These are phyloP conservation scores for Colletotrichum gloeosporioides DNA, from an alignment of 2,329 filamentous ascomycete genomes.

Conservation along the genomic window DNA sequence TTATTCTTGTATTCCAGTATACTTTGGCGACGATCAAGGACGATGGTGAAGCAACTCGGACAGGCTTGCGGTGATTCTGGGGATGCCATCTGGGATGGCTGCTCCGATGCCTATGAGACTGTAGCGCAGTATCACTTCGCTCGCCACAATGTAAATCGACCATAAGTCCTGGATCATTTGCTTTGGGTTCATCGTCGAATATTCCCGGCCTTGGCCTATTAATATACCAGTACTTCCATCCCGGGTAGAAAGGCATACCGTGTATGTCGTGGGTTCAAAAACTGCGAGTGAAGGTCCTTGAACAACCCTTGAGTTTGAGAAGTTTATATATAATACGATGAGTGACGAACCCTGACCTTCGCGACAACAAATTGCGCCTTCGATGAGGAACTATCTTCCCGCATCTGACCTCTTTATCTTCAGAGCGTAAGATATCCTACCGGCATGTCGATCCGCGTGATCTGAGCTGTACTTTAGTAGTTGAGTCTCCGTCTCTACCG, in stretches of 20 bases:
- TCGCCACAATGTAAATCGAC: no score
- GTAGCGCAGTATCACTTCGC: background rate
- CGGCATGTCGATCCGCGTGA: accelerated
- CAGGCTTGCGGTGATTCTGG: background rate
- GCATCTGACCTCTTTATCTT: background rate
- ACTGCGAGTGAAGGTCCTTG: no score
- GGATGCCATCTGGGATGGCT: background rate
- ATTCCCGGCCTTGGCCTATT: background rate
- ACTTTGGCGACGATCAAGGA: background rate
- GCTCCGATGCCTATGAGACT: background rate
- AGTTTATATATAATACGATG: no score
- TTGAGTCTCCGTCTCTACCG: background rate
- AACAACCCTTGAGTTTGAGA: accelerated
- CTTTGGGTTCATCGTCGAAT: background rate
- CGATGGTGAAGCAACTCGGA: background rate
- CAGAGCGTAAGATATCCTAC: background rate
- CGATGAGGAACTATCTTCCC: background rate
- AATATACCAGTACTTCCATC: background rate
- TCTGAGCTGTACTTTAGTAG: background rate
- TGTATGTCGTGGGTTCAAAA: no score
- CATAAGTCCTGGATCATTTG: no score
- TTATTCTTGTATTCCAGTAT: background rate
- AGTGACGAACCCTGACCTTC: no score
- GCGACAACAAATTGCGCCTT: background rate
- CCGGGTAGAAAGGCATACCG: accelerated